A percentile compares a stretch with the other conserved stretches of the same genome.
Evolutionary conservation across 2,329 filamentous ascomycete genomes (phyloP).

Genomic region (Exophiala aquamarina): DNA sequence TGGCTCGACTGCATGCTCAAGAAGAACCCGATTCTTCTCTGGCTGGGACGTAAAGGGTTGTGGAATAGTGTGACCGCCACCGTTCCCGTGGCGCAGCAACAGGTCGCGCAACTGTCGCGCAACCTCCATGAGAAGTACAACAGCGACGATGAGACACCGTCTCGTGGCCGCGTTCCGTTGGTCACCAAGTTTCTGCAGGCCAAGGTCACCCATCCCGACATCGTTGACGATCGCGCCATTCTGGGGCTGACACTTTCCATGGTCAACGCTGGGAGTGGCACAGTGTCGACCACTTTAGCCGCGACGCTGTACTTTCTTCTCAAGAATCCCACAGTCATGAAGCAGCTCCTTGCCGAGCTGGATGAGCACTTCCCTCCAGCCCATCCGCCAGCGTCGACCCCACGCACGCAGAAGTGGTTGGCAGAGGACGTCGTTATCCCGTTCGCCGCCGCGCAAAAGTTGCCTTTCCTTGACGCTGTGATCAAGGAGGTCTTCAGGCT

Average conservation of each 20-base stretch:
- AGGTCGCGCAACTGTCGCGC: constrained; percentile 55
- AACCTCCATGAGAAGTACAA: constrained; percentile 1
- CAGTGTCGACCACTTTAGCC: constrained; percentile 71
- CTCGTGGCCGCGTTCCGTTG: constrained; percentile 4
- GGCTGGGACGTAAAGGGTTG: constrained; percentile 7
- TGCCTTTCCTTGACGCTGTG: constrained; percentile 34
- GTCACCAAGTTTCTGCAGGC: constrained; percentile 25
- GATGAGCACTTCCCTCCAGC: constrained; percentile 15
- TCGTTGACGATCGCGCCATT: constrained; percentile 15
- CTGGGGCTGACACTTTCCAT: constrained; percentile 25
- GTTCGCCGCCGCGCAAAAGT: constrained; percentile 30
- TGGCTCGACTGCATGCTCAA: constrained; percentile 34
- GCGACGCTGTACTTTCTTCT: constrained; percentile 74
- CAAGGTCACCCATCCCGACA: constrained; percentile 12
- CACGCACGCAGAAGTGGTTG: constrained; percentile 14
- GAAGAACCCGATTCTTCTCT: constrained; percentile 41
- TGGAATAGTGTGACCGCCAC: constrained; percentile 14
- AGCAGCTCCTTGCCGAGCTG: constrained; percentile 30
- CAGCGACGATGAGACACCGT: constrained; percentile 1
- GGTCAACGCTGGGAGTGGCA: constrained; percentile 67
- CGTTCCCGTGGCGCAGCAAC: constrained; percentile 62
- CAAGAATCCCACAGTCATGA: constrained; percentile 53
- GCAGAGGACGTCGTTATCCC: constrained; percentile 21
- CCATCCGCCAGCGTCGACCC: constrained; percentile 24
- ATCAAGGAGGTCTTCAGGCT: constrained; percentile 40